Conservation (phyloP, 1,139 yeast genomes). For the Geotrichum europaeum region DNA sequence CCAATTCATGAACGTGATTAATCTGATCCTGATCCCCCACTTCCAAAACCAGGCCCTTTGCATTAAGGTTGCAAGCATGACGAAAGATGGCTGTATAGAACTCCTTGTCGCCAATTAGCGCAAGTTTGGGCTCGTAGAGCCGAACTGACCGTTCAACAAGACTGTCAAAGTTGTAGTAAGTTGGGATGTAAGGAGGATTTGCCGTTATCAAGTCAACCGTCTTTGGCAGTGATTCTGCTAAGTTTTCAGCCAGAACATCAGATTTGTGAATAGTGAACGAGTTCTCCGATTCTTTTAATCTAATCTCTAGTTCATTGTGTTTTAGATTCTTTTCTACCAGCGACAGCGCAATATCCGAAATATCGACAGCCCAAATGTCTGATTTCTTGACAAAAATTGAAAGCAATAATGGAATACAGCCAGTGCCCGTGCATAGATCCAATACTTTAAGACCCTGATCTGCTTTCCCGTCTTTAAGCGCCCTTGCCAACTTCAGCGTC, state of each 20-base stretch:
- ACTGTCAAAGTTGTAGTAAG: constrained; percentile 34
- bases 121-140: constrained; percentile 66
- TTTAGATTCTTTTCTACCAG: constrained; percentile 46
- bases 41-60: constrained; percentile 44
- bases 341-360: constrained; percentile 48
- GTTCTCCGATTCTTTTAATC: not conserved
- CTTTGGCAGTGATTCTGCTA: not conserved
- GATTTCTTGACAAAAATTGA: constrained; percentile 22
- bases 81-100: constrained; percentile 56
- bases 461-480: constrained; percentile 24
- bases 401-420: constrained; percentile 66
- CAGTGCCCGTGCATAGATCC: constrained; percentile 88
- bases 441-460: constrained; percentile 34
- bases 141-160: constrained; percentile 56
- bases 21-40: constrained; percentile 39
- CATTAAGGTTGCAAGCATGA: constrained; percentile 39
- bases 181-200: constrained; percentile 86
- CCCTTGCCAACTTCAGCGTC: constrained; percentile 44
- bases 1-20: constrained; percentile 21
- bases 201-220: constrained; percentile 54
- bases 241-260: constrained; percentile 23
- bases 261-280: constrained; percentile 13
- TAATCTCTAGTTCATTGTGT: constrained; percentile 14
- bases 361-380: constrained; percentile 51
- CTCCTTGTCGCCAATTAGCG: constrained; percentile 69